phyloP scores from a whole-genome alignment of 257 asterid genomes.

The Solanum appendiculatum region DNA sequence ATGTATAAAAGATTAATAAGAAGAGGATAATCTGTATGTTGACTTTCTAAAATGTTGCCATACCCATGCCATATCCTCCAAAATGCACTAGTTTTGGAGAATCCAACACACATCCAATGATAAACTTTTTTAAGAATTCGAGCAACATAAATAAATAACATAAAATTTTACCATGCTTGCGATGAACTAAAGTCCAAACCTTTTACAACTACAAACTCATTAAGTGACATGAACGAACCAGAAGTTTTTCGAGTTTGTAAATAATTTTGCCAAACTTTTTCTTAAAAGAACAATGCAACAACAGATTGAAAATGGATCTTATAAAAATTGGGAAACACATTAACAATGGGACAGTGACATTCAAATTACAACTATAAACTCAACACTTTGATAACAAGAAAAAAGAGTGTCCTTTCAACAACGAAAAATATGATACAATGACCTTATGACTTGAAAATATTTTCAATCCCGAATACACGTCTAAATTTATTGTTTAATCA shows the following conservation, averaged over 20 bases:
- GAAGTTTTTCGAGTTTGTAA: no score
- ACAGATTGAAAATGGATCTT: background rate
- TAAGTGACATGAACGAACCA: background rate
- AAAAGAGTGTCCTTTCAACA: no score
- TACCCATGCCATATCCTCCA: background rate
- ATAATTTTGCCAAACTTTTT: no score
- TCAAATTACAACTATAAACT: no score
- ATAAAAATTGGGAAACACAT: background rate
- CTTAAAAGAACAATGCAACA: no score
- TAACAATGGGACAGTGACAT: background rate
- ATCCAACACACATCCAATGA: background rate
- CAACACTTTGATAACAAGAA: no score
- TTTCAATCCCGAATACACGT: no score
- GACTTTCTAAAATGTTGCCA: background rate
- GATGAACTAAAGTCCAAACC: background rate
- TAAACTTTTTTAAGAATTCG: no score
- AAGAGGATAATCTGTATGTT: background rate
- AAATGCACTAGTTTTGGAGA: background rate
- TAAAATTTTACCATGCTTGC: background rate
- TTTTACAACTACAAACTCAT: background rate
- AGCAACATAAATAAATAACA: no score
- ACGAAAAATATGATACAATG: no score
- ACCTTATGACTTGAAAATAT: no score
- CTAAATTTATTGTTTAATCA: no score
- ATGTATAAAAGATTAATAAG: background rate